Evolutionary conservation across 345 rosid species (phyloP).

Genomic region (Camelina neglecta): DNA sequence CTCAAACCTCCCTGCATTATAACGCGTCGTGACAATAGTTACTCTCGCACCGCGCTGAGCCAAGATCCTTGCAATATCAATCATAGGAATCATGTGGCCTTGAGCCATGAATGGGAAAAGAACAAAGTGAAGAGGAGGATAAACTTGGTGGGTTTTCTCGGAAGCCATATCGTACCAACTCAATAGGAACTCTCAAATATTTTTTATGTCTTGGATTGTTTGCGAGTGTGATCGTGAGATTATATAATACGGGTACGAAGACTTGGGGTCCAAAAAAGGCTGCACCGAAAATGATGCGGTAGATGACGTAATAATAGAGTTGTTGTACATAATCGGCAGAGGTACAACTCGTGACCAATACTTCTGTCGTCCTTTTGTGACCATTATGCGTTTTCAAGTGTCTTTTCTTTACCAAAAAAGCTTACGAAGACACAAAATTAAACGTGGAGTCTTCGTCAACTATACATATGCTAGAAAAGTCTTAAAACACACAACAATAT

Average conservation of each 20-base stretch:
- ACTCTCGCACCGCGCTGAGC: slow-evolving; percentile 44
- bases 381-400: slow-evolving; percentile 8
- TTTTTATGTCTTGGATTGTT: not conserved
- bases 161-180: slow-evolving; percentile 11
- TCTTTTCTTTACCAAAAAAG: not conserved
- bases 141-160: not conserved
- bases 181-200: not conserved
- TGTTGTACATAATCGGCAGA: slow-evolving; percentile 8
- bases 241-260: slow-evolving; percentile 10
- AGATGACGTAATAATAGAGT: slow-evolving; percentile 2
- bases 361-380: slow-evolving; percentile 17
- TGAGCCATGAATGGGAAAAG: slow-evolving; percentile 36
- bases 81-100: slow-evolving; percentile 53
- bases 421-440: slow-evolving; percentile 12
- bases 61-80: slow-evolving; percentile 51
- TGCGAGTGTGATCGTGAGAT: not conserved
- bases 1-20: slow-evolving; percentile 42
- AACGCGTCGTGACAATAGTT: slow-evolving; percentile 53
- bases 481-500: not conserved
- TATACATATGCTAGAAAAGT: not conserved
- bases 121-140: slow-evolving; percentile 34
- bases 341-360: not conserved
- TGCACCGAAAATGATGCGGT: not conserved
- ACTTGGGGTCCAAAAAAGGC: not conserved
- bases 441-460: not conserved